These are phyloP conservation scores for Suillus lakei DNA, from an alignment of 768 basidiomycete genomes.

Conservation along the genomic window DNA sequence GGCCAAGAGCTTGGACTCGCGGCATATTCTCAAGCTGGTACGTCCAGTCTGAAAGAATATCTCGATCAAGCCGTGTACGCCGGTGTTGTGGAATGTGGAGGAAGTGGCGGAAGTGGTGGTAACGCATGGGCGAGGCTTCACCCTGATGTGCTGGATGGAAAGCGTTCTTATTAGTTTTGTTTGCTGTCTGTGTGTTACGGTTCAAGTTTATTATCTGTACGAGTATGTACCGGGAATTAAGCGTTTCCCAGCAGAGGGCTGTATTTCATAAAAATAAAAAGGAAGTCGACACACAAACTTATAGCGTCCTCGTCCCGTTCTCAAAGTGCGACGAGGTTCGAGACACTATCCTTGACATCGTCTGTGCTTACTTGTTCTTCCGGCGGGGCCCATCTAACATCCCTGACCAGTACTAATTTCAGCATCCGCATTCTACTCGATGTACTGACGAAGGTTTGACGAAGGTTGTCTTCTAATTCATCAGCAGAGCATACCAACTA, in stretches of 20 bases:
- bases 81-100: constrained; percentile 46
- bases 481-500: too few species aligned
- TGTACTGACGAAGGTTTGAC: too few species aligned
- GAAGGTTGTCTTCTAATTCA: too few species aligned
- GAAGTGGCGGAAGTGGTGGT: constrained; percentile 40
- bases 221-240: constrained; percentile 18
- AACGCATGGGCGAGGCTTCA: constrained; percentile 36
- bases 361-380: constrained; percentile 48
- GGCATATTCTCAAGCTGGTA: constrained; percentile 46
- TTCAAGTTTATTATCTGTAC: neutral
- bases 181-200: neutral
- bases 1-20: constrained; percentile 36
- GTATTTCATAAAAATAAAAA: too few species aligned
- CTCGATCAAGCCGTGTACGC: constrained; percentile 40
- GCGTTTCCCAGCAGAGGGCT: constrained; percentile 23
- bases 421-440: too few species aligned
- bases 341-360: constrained; percentile 40
- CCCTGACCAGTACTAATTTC: too few species aligned
- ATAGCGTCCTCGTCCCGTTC: constrained; percentile 62
- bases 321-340: constrained; percentile 53
- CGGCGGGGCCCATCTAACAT: too few species aligned
- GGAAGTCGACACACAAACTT: constrained; percentile 63
- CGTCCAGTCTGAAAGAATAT: constrained; percentile 47
- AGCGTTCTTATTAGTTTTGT: neutral
- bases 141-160: neutral